A percentile compares a stretch with the other conserved stretches of the same genome.
phyloP scores from a whole-genome alignment of 2,329 filamentous ascomycete genomes.

The Ophiosphaerella herpotricha region DNA sequence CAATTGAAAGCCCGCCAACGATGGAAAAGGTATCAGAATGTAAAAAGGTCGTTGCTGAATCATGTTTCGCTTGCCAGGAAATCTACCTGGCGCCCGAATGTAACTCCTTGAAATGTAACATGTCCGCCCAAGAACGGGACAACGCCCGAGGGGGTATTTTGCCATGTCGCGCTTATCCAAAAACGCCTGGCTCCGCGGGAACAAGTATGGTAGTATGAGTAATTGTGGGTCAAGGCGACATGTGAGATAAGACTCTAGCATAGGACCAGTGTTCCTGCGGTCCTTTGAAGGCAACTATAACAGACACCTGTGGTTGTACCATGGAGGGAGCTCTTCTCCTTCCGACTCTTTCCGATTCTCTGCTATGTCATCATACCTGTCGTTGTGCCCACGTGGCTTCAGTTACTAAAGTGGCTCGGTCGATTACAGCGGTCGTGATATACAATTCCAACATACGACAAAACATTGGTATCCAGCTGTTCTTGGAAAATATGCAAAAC shows the following conservation, averaged over 20 bases:
- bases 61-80: too few relatives aligned
- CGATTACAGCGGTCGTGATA: not conserved
- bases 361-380: too few relatives aligned
- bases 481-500: not conserved
- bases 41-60: too few relatives aligned
- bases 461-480: not conserved
- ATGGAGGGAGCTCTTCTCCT: too few relatives aligned
- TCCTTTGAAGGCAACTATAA: too few relatives aligned
- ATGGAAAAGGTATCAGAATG: too few relatives aligned
- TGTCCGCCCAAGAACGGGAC: constrained; percentile 2
- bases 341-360: too few relatives aligned
- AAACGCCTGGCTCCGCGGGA: not conserved
- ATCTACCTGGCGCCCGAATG: too few relatives aligned
- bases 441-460: not conserved
- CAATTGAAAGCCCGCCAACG: not conserved
- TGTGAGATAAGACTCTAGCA: not conserved
- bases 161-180: constrained; percentile 3
- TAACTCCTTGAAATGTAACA: constrained; percentile 5
- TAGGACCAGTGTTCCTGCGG: not conserved
- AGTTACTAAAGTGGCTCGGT: not conserved
- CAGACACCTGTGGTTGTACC: too few relatives aligned
- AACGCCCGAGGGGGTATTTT: constrained; percentile 7
- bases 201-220: not conserved
- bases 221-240: not conserved
- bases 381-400: too few relatives aligned